phyloP scores from a whole-genome alignment of 2,329 filamentous ascomycete species.

The Lecanoromycetidae sp. region DNA sequence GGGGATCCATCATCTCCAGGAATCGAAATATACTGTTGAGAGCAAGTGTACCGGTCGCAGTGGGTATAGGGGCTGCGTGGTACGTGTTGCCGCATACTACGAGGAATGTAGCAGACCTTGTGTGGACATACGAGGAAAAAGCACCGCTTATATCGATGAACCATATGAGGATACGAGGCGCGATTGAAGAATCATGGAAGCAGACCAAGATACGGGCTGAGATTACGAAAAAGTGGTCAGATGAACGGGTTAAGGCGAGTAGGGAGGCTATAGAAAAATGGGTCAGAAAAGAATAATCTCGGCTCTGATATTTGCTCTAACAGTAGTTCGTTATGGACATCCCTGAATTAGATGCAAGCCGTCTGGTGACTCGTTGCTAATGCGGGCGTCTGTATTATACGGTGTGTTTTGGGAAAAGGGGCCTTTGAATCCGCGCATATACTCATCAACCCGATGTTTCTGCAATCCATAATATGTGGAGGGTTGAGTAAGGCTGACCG shows the following conservation, averaged over 20 bases:
- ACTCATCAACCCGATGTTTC: no score
- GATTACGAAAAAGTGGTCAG: constrained; percentile 58
- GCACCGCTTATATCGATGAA: constrained; percentile 73
- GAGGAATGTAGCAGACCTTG: constrained; percentile 70
- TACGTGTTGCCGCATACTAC: constrained; percentile 78
- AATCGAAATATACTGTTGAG: constrained; percentile 79
- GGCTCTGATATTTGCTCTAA: background rate
- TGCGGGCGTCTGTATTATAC: no score
- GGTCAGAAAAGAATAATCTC: constrained; percentile 79
- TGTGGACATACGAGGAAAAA: constrained; percentile 87
- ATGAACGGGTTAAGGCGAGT: constrained; percentile 66
- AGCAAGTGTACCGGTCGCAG: constrained; percentile 59
- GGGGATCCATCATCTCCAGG: constrained; percentile 77
- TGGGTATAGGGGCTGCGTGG: constrained; percentile 76
- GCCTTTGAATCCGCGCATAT: no score
- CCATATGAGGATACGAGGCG: constrained; percentile 60
- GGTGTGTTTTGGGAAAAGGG: no score
- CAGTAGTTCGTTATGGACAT: no score
- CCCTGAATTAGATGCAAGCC: background rate
- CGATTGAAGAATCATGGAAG: constrained; percentile 55
- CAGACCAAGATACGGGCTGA: constrained; percentile 64
- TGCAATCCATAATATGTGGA: no score
- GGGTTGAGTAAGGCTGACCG: no score
- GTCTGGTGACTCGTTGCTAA: no score
- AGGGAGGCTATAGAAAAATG: constrained; percentile 72